Conservation (phyloP, 2,329 filamentous ascomycete species). For the Aspergillus sp. region DNA sequence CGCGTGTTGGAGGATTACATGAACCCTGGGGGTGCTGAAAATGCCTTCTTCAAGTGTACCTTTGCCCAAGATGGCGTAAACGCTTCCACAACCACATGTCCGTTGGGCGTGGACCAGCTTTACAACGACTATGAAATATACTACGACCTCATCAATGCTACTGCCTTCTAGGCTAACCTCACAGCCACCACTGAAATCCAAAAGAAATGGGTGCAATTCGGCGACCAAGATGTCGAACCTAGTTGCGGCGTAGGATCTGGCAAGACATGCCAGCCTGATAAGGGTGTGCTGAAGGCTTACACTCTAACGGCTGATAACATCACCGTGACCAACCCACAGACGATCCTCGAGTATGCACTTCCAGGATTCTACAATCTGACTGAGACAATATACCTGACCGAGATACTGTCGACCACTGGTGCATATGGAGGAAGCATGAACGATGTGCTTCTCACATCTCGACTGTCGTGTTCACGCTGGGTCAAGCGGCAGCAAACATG, state of each 20-base stretch:
- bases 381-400: not conserved
- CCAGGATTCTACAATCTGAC: not conserved
- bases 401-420: not conserved
- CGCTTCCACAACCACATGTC: not conserved
- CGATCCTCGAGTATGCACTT: not conserved
- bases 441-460: conserved; percentile 1
- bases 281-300: not conserved
- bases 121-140: conserved; percentile 4
- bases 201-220: not conserved
- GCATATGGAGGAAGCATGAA: conserved; percentile 1
- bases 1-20: not conserved
- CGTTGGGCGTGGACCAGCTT: not conserved
- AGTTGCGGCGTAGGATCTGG: conserved; percentile 1
- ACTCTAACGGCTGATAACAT: not conserved
- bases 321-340: conserved; percentile 3
- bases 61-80: not conserved
- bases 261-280: conserved; percentile 1
- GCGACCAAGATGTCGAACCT: not conserved
- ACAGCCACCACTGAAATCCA: not conserved
- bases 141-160: conserved; percentile 1
- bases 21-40: not conserved
- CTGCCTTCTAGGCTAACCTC: conserved; percentile 4
- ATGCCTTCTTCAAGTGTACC: not conserved
- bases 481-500: not conserved
- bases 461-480: conserved; percentile 5